A percentile compares a stretch with the other conserved stretches of the same genome.
Conservation (phyloP, 352 stramenopile genomes). For the Peronospora farinosa region DNA sequence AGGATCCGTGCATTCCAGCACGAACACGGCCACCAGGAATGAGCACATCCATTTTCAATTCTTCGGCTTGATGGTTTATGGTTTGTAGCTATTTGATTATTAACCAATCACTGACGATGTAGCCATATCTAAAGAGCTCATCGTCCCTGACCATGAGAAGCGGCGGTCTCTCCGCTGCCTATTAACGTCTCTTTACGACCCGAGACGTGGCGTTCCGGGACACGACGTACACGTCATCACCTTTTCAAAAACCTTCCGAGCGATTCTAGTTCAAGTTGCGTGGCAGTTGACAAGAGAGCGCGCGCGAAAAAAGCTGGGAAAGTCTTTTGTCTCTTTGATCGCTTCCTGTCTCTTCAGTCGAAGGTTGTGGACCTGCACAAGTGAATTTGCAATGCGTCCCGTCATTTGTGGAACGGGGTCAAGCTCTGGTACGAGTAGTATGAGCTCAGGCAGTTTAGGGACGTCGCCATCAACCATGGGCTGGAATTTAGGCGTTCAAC, state of each 20-base stretch:
- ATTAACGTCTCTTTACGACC: not conserved
- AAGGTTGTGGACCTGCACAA: slow-evolving; percentile 8
- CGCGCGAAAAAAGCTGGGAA: slow-evolving; percentile 12
- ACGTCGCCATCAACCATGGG: slow-evolving; percentile 18
- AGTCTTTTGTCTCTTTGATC: not conserved
- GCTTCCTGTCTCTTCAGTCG: slow-evolving; percentile 15
- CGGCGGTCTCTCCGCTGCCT: slow-evolving; percentile 1
- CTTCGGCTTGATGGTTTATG: too few relatives aligned
- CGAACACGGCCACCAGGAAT: not conserved
- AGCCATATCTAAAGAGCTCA: slow-evolving; percentile 1
- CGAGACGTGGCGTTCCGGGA: slow-evolving; percentile 8
- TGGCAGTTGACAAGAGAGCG: not conserved
- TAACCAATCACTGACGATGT: slow-evolving; percentile 13
- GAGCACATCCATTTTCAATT: not conserved
- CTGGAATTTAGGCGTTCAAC: slow-evolving; percentile 60
- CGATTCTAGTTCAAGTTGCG: not conserved
- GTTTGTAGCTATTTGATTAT: not conserved
- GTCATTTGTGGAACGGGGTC: slow-evolving; percentile 10
- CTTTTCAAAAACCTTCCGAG: not conserved
- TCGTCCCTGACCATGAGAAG: slow-evolving; percentile 17
- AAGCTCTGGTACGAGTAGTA: not conserved
- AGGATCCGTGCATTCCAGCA: not conserved
- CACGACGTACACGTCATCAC: slow-evolving; percentile 7
- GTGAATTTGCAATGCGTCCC: slow-evolving; percentile 19
- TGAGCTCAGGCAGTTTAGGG: slow-evolving; percentile 12